Conservation (phyloP, 345 rosid species). For the Iberis pinnata region DNA sequence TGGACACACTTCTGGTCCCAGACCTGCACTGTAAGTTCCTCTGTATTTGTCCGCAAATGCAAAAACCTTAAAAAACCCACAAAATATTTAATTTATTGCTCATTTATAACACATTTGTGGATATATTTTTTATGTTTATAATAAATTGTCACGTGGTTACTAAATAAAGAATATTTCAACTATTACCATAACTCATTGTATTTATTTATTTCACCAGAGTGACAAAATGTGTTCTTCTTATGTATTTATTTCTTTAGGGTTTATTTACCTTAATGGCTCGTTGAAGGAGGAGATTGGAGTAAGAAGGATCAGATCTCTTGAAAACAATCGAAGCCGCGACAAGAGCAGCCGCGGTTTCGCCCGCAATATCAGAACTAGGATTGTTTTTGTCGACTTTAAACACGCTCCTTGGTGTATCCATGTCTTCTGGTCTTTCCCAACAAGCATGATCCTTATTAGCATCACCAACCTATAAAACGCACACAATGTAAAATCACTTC, state of each 20-base stretch:
- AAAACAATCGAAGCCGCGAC: conserved; percentile 92
- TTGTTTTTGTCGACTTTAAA: conserved; percentile 60
- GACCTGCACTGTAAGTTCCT: conserved; percentile 50
- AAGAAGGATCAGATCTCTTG: conserved; percentile 64
- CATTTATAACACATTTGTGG: no score
- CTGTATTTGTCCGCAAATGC: conserved; percentile 51
- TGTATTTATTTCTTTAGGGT: background rate
- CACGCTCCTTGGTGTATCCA: conserved; percentile 85
- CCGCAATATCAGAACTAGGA: conserved; percentile 97
- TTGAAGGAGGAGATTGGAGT: conserved; percentile 56
- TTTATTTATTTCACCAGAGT: no score
- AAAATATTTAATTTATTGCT: background rate
- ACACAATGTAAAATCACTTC: no score
- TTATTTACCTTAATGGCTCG: conserved; percentile 62
- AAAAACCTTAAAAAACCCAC: conserved; percentile 35
- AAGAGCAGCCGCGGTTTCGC: conserved; percentile 94
- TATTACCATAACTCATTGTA: no score
- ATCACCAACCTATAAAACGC: no score
- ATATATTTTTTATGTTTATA: no score
- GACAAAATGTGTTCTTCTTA: no score
- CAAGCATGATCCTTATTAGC: conserved; percentile 83
- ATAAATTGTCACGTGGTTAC: no score
- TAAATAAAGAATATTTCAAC: no score
- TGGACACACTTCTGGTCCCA: conserved; percentile 44
- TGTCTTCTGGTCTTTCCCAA: conserved; percentile 99